Conservation (phyloP, 495 filamentous ascomycete genomes). For the Trichoderma asperelloides region DNA sequence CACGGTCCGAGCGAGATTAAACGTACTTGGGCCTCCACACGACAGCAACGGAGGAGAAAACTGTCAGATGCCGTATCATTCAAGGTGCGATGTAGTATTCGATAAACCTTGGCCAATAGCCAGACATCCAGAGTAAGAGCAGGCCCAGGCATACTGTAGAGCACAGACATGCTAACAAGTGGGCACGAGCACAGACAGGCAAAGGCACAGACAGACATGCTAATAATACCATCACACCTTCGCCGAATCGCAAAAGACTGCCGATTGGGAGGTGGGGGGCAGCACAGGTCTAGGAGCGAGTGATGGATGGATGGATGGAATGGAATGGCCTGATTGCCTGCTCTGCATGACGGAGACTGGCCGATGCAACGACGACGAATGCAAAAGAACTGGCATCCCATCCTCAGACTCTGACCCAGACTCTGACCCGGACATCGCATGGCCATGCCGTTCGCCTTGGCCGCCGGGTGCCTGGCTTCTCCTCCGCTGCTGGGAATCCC, state of each 20-base stretch:
- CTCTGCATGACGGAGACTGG: slow-evolving; percentile 1
- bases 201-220: not conserved
- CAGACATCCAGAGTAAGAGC: not conserved
- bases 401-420: not conserved
- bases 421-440: not conserved
- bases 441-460: slow-evolving; percentile 5
- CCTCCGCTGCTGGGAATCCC: not conserved
- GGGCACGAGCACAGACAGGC: not conserved
- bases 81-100: not conserved
- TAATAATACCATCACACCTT: not conserved
- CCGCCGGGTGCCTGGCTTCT: not conserved
- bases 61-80: not conserved
- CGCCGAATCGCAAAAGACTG: not conserved
- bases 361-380: not conserved
- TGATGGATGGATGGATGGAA: not conserved
- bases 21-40: not conserved
- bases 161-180: not conserved
- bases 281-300: not conserved
- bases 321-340: not conserved
- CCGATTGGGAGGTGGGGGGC: not conserved
- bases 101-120: not conserved
- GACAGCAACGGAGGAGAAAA: not conserved
- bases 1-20: slow-evolving; percentile 4
- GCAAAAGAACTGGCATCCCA: not conserved
- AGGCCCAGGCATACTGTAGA: not conserved